Base-by-base conservation (phyloP, 2,329 filamentous ascomycete genomes). In the Aspergillus japonicus region DNA sequence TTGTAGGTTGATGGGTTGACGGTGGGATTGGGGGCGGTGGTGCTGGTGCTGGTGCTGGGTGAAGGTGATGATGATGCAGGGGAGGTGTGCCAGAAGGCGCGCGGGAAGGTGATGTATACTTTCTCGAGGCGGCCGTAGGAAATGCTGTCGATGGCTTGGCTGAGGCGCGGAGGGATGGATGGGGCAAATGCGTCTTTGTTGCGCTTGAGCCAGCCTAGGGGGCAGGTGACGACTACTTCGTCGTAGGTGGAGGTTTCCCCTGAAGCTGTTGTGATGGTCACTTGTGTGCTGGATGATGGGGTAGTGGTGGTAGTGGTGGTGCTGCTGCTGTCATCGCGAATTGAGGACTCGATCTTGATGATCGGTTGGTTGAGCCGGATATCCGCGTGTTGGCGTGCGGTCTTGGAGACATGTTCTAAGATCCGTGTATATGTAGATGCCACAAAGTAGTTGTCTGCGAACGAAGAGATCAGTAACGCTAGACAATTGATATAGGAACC, bases 81-180 rank as follows among this genome's bases (percentile, higher is more conserved):
- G 67, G 71, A n/a, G 68, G 70, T 58, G 70, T 85, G 78, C 92
- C 92, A 96, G 72, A 93, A 96, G 0, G 91, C 86, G 11, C 76
- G 80, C 0, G 89, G 86, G 67, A 96, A 96, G 42, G 83, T 89
- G 47, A 92, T 82, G 71, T 82, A 83, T 19, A 82, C 70, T 60
- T 80, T 80, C 65, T 83, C 80, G 1, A 78, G 68, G 19, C 73
- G 69, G 59, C 80, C 80, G 62, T 80, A 82, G 29, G 77, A 79
- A 61, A 82, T 79, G 60, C 72, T 76, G 49, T 77, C 69, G 50
- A 84, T 82, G 23, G 82, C 82, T 26, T 74, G 66, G 7, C 66
- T 67, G 14, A 84, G 71, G 12, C 74, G 71, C 1, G 65, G 39
- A 1, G 81, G 79, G 3, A 84, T 73, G 0, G 72, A 56, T 1